Evolutionary conservation across 2,329 filamentous ascomycete species (phyloP).

Genomic region (Scedosporium boydii): DNA sequence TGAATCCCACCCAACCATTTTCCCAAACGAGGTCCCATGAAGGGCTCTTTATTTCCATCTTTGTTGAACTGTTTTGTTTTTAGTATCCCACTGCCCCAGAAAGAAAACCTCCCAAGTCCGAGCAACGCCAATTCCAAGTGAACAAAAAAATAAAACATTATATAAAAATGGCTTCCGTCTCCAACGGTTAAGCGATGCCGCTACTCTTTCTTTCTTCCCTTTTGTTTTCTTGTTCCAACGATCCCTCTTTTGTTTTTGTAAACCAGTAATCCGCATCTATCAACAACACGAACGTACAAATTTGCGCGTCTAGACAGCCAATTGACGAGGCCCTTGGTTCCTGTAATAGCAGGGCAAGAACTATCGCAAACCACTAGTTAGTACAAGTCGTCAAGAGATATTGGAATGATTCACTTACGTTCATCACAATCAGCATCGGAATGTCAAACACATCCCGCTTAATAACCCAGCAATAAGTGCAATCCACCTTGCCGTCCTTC

Average conservation of each 20-base stretch:
- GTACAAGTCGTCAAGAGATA: background rate
- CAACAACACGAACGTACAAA: background rate
- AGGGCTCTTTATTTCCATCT: background rate
- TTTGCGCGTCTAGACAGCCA: conserved; percentile 34
- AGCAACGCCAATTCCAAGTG: background rate
- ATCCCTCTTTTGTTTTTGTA: too few relatives aligned
- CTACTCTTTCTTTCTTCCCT: too few relatives aligned
- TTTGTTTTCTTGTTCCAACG: too few relatives aligned
- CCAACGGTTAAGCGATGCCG: too few relatives aligned
- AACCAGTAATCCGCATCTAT: too few relatives aligned
- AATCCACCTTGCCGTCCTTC: conserved; percentile 85
- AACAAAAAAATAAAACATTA: background rate
- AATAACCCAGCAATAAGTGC: conserved; percentile 93
- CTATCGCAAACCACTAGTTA: conserved; percentile 21
- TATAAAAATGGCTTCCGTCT: too few relatives aligned
- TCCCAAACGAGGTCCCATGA: background rate
- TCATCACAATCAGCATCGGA: conserved; percentile 96
- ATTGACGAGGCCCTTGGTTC: conserved; percentile 44
- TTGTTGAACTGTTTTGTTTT: background rate
- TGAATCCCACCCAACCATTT: background rate
- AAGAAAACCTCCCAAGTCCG: background rate
- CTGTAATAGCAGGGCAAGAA: conserved; percentile 52
- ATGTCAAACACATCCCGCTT: conserved; percentile 97
- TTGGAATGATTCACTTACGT: conserved; percentile 55
- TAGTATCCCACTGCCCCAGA: background rate